A percentile compares a stretch with the other conserved stretches of the same genome.
Conservation (phyloP, 2,329 filamentous ascomycete genomes). For the Akanthomyces uredinophilus region DNA sequence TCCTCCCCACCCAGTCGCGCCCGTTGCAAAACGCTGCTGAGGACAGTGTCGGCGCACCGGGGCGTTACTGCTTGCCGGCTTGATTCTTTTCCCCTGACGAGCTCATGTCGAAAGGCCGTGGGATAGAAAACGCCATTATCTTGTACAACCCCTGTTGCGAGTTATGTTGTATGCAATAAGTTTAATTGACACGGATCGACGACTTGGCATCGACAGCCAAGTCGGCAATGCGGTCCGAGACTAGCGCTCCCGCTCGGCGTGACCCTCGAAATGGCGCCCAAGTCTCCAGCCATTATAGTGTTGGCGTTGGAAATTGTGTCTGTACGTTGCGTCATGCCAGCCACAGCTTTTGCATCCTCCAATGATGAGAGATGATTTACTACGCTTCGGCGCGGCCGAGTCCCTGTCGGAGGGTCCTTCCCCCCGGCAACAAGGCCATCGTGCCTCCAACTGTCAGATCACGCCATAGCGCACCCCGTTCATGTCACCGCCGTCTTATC, state of each 20-base stretch:
- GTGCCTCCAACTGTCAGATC: not conserved
- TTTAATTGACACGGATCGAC: no score
- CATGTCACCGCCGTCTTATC: constrained; percentile 6
- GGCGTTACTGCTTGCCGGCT: no score
- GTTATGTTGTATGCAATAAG: no score
- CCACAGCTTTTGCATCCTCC: not conserved
- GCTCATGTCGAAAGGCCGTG: no score
- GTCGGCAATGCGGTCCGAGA: not conserved
- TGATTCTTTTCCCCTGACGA: no score
- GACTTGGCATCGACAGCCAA: no score
- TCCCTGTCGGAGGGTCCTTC: not conserved
- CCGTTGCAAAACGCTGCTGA: no score
- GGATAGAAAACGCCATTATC: no score
- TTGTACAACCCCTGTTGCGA: no score
- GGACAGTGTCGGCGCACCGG: no score
- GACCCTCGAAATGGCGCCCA: not conserved
- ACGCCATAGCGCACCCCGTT: constrained; percentile 4
- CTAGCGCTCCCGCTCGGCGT: not conserved
- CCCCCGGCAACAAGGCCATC: not conserved
- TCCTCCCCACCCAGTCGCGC: no score
- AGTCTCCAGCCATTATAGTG: not conserved
- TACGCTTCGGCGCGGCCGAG: not conserved
- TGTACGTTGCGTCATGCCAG: not conserved
- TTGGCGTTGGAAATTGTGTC: not conserved
- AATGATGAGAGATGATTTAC: not conserved